Percentiles rank a stretch among this genome's conserved stretches.
Evolutionary conservation across 2,329 filamentous ascomycete genomes (phyloP).

Genomic region (Aspergillus chevalieri): DNA sequence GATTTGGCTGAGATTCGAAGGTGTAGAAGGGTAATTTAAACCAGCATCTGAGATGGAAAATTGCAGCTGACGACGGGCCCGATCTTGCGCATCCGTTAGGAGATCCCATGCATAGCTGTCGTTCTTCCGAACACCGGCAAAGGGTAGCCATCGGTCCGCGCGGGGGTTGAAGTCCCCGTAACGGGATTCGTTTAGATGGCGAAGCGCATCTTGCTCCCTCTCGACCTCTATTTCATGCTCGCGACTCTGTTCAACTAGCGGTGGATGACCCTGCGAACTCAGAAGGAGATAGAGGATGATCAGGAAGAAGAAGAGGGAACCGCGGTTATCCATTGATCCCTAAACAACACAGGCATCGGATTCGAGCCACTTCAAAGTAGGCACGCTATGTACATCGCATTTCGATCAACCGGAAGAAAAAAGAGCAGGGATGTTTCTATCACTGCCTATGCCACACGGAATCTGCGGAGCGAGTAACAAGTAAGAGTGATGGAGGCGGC

Average conservation of each 20-base stretch:
- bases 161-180: conserved; percentile 48
- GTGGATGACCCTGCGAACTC: conserved; percentile 42
- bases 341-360: conserved; percentile 19
- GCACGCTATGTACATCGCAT: conserved; percentile 20
- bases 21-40: conserved; percentile 19
- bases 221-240: conserved; percentile 45
- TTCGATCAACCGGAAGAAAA: conserved; percentile 10
- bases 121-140: conserved; percentile 68
- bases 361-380: conserved; percentile 11
- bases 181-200: conserved; percentile 44
- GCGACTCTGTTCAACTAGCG: conserved; percentile 35
- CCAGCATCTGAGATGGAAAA: conserved; percentile 27
- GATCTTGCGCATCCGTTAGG: conserved; percentile 59
- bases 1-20: conserved; percentile 31
- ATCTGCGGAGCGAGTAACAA: conserved; percentile 1
- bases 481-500: conserved; percentile 7
- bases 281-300: conserved; percentile 50
- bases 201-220: conserved; percentile 47
- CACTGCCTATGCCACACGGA: background rate
- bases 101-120: conserved; percentile 76
- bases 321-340: conserved; percentile 43
- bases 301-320: conserved; percentile 45
- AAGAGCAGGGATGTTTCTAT: background rate
- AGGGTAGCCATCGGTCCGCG: conserved; percentile 53
- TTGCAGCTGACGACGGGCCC: conserved; percentile 53